Percentiles rank a stretch among this genome's conserved stretches.
phyloP scores from a whole-genome alignment of 1,284 basidiomycete genomes.

The Tilletiaria anomala region DNA sequence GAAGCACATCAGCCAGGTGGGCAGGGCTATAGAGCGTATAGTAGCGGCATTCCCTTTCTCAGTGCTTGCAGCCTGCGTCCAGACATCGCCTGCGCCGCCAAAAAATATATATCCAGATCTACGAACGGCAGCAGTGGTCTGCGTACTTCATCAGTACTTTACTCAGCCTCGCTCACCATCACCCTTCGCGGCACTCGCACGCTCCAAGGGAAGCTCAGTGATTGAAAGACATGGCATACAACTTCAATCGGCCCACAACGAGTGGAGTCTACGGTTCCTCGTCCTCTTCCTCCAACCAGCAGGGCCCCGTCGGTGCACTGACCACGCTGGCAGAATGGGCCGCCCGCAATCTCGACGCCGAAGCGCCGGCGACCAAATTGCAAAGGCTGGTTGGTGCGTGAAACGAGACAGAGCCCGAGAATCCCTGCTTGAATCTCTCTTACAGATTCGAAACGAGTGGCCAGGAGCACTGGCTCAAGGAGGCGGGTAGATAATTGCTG shows the following conservation, averaged over 20 bases:
- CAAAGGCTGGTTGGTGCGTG: constrained; percentile 20
- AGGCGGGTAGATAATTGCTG: background rate
- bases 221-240: constrained; percentile 4
- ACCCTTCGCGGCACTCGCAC: too few species aligned
- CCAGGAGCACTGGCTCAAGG: background rate
- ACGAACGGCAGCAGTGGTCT: too few species aligned
- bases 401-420: too few species aligned
- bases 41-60: too few species aligned
- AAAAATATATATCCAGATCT: too few species aligned
- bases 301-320: constrained; percentile 15
- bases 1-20: too few species aligned
- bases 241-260: background rate
- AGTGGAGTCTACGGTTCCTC: constrained; percentile 3
- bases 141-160: too few species aligned
- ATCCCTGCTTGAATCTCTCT: background rate
- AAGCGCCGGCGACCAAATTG: constrained; percentile 15
- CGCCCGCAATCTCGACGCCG: constrained; percentile 20
- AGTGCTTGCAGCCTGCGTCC: too few species aligned
- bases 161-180: too few species aligned
- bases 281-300: constrained; percentile 4
- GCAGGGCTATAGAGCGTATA: too few species aligned
- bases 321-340: constrained; percentile 28
- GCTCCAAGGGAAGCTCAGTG: too few species aligned
- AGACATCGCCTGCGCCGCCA: too few species aligned
- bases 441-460: background rate